Base-by-base conservation (phyloP, 352 stramenopile genomes). In the Globisporangium alternatum region DNA sequence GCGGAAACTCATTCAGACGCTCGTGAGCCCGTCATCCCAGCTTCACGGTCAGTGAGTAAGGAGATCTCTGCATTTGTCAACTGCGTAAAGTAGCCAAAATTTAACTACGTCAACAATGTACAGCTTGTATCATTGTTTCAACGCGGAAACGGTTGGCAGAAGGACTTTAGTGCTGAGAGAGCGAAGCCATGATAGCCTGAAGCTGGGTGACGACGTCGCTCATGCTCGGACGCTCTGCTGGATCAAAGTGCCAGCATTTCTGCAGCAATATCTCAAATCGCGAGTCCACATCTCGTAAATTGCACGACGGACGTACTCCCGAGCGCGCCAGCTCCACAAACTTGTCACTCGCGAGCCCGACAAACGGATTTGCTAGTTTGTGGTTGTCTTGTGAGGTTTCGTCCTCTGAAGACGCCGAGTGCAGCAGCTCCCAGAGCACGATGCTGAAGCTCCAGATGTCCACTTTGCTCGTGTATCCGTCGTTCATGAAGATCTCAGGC, bases 1-100 rank as follows among this genome's bases (percentile, higher is more conserved):
- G 60, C 89, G 97, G 52, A 97, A 98, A 54, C 78, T 98, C 66
- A 96, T 98, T 53, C 89, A 84, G 56, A 77, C 73, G 21, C 62
- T 81, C 10, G 39, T 51, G 21, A 52, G 35, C 17, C 25, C 45
- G 5, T 15, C 59, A 4, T 4, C 35, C n/a, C 55, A 60, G n/a
- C 37, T 49, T 21, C 55, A 47, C 13, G 35, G 33, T 2, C 10
- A 60, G 43, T n/a, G 19, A 48, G 15, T 22, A 22, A 13, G 8
- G 15, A 43, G 22, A 9, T 35, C 37, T 45, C 12, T 15, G 21
- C 15, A 15, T 41, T n/a, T 15, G 53, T 9, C 1, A 48, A 45
- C 13, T 48, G 6, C 22, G 6, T 48, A 8, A n/a, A 54, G 21
- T 54, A 54, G 12, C 21, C 21, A n/a, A 54, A n/a, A 21, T 9